Evolutionary conservation across 2,329 filamentous ascomycete genomes (phyloP), one percentile per base, ranked within the genome.

Genomic region (Diaporthe destruens): DNA sequence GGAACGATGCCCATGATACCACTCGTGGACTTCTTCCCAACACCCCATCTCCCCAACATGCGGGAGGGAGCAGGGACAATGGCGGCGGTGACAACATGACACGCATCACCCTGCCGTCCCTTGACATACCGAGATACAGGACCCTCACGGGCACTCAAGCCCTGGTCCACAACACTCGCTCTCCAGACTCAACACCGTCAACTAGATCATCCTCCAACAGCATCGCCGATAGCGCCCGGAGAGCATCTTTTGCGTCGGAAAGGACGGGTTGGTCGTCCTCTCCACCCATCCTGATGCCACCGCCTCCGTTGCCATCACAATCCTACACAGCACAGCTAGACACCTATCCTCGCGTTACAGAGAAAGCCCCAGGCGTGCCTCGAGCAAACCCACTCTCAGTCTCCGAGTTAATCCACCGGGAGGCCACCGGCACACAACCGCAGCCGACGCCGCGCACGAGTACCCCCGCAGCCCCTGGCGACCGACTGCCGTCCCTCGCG

Each of bases 391-490:
- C 47, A 1, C 61, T 66, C 14, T 66, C 61, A 0, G 61, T 66
- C 1, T 53, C 61, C 32, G 61, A 66, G 16, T 34, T 66, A n/a
- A 66, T 66, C 14, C 61, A 66, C 47, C 61, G 61, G 47, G 61
- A 66, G 11, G 20, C 47, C 20, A 25, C 6, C 0, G 47, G 32
- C 14, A 18, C 61, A 20, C 12, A 36, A 6, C 14, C n/a, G 7
- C 32, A 12, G 18, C 25, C 29, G 6, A 51, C 20, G 20, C 29
- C 61, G 4, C 29, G 12, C 29, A 34, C 29, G 2, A 18, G 25
- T 4, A n/a, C 44, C n/a, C 6, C 29, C 14, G n/a, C 44, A 36
- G 6, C 32, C 20, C 3, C 29, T 7, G 14, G 6, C 3, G 47
- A 49, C 32, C 47, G 18, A 20, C 8, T 20, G 6, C 61, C 44